Conservation (phyloP, 352 stramenopile species). For the Globisporangium recalcitrans region DNA sequence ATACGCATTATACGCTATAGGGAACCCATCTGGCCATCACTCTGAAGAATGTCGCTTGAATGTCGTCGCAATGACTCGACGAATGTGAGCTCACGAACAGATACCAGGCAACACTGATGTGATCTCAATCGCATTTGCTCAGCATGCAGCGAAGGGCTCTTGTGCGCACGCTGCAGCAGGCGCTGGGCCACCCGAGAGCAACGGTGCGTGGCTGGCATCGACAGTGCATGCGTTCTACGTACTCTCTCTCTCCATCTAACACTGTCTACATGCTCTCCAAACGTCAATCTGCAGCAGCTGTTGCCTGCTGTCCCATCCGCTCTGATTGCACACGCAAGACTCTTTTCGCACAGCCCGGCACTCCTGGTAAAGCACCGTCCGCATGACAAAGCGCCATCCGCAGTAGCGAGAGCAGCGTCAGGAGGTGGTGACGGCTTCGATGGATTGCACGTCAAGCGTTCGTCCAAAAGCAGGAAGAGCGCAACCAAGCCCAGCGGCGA, state of each 20-base stretch:
- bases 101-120: not conserved
- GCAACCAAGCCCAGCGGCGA: constrained; percentile 12
- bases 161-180: constrained; percentile 8
- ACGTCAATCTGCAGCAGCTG: not conserved
- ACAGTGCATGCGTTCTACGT: not conserved
- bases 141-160: constrained; percentile 4
- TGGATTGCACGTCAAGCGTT: not conserved
- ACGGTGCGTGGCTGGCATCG: not conserved
- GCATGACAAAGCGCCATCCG: not conserved
- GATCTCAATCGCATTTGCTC: too few relatives aligned
- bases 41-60: too few relatives aligned
- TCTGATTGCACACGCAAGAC: not conserved
- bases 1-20: too few relatives aligned
- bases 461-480: not conserved
- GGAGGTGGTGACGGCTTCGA: not conserved
- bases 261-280: not conserved
- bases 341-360: constrained; percentile 1
- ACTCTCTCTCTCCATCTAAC: not conserved
- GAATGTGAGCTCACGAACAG: not conserved
- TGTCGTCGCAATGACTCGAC: too few relatives aligned
- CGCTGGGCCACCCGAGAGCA: not conserved
- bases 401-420: not conserved
- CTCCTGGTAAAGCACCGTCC: not conserved
- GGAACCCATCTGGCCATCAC: too few relatives aligned
- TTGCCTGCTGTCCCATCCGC: not conserved